Conservation (phyloP, 2,329 filamentous ascomycete species). For the Pseudogymnoascus sp. region DNA sequence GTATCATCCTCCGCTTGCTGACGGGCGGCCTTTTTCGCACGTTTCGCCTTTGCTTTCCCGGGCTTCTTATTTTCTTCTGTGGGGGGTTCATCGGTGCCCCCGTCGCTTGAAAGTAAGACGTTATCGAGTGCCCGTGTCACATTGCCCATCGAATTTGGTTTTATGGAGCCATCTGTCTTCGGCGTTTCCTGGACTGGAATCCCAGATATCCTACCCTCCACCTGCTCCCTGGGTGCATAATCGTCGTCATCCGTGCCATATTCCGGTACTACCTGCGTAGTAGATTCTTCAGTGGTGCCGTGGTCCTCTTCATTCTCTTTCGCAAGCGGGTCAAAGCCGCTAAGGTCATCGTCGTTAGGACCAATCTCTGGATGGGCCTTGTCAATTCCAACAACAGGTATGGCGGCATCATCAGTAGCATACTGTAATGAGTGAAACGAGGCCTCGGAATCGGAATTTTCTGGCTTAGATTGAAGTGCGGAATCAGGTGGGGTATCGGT, state of each 20-base stretch:
- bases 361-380: neutral
- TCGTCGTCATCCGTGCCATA: slow-evolving; percentile 23
- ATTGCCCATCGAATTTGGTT: slow-evolving; percentile 18
- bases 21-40: slow-evolving; percentile 41
- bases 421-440: slow-evolving; percentile 4
- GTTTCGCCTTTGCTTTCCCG: slow-evolving; percentile 47
- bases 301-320: neutral
- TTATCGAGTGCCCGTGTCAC: slow-evolving; percentile 12
- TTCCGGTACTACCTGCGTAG: neutral
- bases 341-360: neutral
- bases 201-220: slow-evolving; percentile 22
- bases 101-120: slow-evolving; percentile 18
- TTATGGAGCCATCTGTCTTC: neutral
- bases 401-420: neutral
- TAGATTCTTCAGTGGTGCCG: neutral
- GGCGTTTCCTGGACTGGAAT: neutral
- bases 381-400: neutral
- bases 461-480: slow-evolving; percentile 10
- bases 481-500: slow-evolving; percentile 22
- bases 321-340: neutral
- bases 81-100: slow-evolving; percentile 11
- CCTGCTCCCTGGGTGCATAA: slow-evolving; percentile 26
- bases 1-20: slow-evolving; percentile 16
- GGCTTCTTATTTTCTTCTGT: slow-evolving; percentile 28
- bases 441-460: slow-evolving; percentile 19